Base-by-base conservation (phyloP, 192 early-diverging fungal genomes). In the Phlyctochytrium arcticum region DNA sequence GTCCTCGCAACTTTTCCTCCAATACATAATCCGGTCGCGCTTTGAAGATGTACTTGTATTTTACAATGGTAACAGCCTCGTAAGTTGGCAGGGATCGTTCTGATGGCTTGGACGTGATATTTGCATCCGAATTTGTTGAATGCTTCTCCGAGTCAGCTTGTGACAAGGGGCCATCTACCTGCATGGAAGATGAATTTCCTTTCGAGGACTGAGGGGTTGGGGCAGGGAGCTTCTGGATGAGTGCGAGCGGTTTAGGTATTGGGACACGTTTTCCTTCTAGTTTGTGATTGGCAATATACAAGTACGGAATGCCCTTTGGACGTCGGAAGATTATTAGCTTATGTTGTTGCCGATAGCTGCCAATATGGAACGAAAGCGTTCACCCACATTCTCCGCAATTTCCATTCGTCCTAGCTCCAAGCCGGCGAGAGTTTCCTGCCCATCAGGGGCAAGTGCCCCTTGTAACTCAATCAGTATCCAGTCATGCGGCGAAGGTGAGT, bases 11-110 rank as follows among this genome's bases (percentile, higher is more conserved):
- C 33, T 69, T 42, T 29, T 69, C 57, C 35, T 54, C 56, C 26
- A 69, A 39, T 32, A 69, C 24, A 54, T 69, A 48, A 21, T 70
- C 60, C 5, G 68, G 68, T 27, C 68, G 21, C 3, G 42, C 12
- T 29, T 70, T 70, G 54, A 70, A 70, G 23, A 63, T 7, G 48
- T 70, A 70, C 24, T 70, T 70, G 47, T 55, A 57, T 21, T 60
- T 35, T 17, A 70, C 4, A 10, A 70, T 33, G 19, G 68, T 56
- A 8, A 63, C 54, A 17, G 63, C 68, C 10, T 70, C 61, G 53
- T 62, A 69, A 24, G 12, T 57, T 21, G 10, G 9, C 15, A 53
- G 50, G n/a, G 27, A 29, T 53, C 15, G 50, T 0, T 53, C 50
- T 15, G 50, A 53, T 29, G 19, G 3, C 26, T 53, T 12, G 50